Conservation (phyloP, 208 protist species). For the Trypanosoma platydactyli region DNA sequence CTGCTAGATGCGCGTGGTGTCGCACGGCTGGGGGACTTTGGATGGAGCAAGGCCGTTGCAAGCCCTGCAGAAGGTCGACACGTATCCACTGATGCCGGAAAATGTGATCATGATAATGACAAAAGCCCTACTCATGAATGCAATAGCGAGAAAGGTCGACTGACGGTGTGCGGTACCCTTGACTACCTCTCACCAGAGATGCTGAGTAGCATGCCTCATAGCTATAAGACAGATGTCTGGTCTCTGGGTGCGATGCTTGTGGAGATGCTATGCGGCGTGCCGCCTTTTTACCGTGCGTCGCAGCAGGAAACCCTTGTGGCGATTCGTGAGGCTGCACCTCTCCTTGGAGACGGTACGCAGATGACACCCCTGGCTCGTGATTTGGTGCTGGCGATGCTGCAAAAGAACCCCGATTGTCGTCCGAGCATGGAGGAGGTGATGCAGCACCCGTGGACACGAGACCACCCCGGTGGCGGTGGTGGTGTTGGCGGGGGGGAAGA, state of each 20-base stretch:
- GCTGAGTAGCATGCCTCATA: conserved; percentile 64
- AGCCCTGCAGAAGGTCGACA: background rate
- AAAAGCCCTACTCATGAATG: background rate
- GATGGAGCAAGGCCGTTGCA: conserved; percentile 87
- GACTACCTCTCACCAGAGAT: conserved; percentile 99
- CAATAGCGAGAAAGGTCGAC: conserved; percentile 15
- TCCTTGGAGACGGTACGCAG: conserved; percentile 25
- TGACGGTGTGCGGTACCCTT: conserved; percentile 96
- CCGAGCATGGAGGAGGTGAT: conserved; percentile 63
- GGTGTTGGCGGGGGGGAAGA: background rate
- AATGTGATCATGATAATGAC: conserved; percentile 18
- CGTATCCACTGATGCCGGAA: background rate
- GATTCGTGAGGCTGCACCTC: conserved; percentile 46
- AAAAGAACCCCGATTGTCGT: conserved; percentile 57
- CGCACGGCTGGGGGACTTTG: conserved; percentile 99
- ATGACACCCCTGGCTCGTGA: conserved; percentile 30
- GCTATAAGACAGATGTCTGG: conserved; percentile 82
- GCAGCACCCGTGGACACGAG: conserved; percentile 60
- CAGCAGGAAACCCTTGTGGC: conserved; percentile 56
- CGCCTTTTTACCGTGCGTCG: conserved; percentile 68
- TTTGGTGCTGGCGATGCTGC: conserved; percentile 53
- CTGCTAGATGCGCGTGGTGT: conserved; percentile 72
- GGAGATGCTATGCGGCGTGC: conserved; percentile 78
- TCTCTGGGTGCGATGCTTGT: conserved; percentile 83
- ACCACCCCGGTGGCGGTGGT: conserved; percentile 10